These are phyloP conservation scores for Lepidium sativum DNA, from an alignment of 345 rosid species.

Conservation along the genomic window DNA sequence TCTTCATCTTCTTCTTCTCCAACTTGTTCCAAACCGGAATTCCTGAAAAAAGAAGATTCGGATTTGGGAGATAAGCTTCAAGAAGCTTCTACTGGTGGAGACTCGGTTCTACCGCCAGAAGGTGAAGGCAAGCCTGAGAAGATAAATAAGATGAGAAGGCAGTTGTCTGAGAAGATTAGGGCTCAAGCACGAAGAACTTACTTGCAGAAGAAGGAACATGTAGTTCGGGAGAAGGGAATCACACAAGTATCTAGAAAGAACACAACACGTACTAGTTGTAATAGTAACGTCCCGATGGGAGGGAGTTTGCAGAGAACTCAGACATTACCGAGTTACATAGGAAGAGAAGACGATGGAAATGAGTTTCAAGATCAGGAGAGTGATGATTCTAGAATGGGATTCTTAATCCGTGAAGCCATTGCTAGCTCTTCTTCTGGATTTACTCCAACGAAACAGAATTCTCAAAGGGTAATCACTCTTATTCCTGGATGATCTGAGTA, in stretches of 20 bases:
- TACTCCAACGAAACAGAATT: conserved; percentile 17
- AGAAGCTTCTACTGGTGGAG: conserved; percentile 5
- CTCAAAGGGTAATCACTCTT: conserved; percentile 10
- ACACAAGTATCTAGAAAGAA: background rate
- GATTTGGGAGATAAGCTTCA: conserved; percentile 5
- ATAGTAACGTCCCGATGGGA: conserved; percentile 8
- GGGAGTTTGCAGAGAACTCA: conserved; percentile 40
- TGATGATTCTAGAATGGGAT: conserved; percentile 47
- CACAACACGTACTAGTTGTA: background rate
- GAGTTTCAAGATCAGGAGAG: conserved; percentile 36
- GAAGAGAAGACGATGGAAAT: conserved; percentile 26
- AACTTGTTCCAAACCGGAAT: background rate
- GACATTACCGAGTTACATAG: conserved; percentile 40
- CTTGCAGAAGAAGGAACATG: conserved; percentile 19
- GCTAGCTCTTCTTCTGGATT: conserved; percentile 21
- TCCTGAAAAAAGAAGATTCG: background rate
- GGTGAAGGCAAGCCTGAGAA: conserved; percentile 24
- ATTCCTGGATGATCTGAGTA: background rate
- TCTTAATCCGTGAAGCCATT: conserved; percentile 40
- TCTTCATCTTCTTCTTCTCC: conserved; percentile 9
- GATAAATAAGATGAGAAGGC: conserved; percentile 26
- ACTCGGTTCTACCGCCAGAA: conserved; percentile 19
- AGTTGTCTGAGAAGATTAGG: conserved; percentile 35
- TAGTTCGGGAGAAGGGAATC: conserved; percentile 15
- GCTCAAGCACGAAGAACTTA: conserved; percentile 23